Conservation (phyloP, 2,329 filamentous ascomycete species). For the Bipolaris victoriae region DNA sequence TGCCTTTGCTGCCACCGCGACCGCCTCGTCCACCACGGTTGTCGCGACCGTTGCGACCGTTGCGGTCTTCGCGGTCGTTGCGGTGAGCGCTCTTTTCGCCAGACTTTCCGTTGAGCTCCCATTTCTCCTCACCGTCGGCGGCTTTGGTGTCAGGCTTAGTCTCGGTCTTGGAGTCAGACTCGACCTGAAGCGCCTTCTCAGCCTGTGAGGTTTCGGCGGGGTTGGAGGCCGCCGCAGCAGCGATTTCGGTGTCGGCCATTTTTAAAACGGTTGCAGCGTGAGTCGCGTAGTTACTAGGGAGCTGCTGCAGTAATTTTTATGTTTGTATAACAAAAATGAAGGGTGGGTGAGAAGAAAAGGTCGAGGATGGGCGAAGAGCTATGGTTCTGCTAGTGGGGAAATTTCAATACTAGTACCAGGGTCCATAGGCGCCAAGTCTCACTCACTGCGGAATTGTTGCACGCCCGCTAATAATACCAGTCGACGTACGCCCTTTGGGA, state of each 20-base stretch:
- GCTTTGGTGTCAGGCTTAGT: constrained; percentile 13
- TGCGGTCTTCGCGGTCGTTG: constrained; percentile 24
- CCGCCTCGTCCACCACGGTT: constrained; percentile 21
- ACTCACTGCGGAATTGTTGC: constrained; percentile 8
- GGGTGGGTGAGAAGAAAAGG: constrained; percentile 11
- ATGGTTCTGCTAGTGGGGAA: constrained; percentile 20
- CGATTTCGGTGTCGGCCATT: constrained; percentile 34
- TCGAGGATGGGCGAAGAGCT: constrained; percentile 9
- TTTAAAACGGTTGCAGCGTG: constrained; percentile 10
- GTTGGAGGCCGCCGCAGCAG: constrained; percentile 25
- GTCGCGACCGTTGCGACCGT: constrained; percentile 18
- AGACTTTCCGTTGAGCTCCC: constrained; percentile 26
- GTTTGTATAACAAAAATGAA: constrained; percentile 3
- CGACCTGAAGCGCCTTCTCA: constrained; percentile 17
- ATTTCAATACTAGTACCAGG: constrained; percentile 14
- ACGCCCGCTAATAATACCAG: constrained; percentile 13
- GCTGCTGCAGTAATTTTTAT: background rate
- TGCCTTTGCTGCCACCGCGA: constrained; percentile 22
- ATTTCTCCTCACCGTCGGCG: constrained; percentile 25
- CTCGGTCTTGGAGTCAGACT: constrained; percentile 21
- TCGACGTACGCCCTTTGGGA: background rate
- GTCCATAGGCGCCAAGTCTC: constrained; percentile 10
- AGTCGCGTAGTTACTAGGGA: constrained; percentile 14
- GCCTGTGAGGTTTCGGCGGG: constrained; percentile 26
- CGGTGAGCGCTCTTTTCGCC: constrained; percentile 20